Evolutionary conservation across 345 rosid genomes (phyloP).

Genomic region (Aquilaria malaccensis): DNA sequence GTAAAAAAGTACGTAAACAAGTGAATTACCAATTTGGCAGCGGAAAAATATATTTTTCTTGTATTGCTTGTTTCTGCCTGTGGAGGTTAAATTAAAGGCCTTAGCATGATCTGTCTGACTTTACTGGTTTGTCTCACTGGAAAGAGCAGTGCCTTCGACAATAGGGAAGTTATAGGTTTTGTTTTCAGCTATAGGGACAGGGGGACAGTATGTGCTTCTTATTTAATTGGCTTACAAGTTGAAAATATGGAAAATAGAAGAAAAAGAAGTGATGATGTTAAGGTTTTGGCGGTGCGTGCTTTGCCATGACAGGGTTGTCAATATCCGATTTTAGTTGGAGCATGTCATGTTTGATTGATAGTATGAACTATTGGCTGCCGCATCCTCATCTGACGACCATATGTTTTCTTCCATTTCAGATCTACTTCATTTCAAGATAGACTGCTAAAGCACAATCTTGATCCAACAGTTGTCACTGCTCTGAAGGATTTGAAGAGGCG

Average conservation of each 20-base stretch:
- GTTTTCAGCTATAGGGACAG: not conserved
- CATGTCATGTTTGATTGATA: not conserved
- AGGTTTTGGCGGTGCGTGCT: too few relatives aligned
- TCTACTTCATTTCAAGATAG: slow-evolving; percentile 73
- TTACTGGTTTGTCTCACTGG: not conserved
- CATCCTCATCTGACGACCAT: too few relatives aligned
- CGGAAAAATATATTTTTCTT: too few relatives aligned
- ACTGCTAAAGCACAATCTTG: slow-evolving; percentile 80
- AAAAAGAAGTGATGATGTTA: too few relatives aligned
- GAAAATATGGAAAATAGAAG: not conserved
- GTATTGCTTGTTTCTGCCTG: too few relatives aligned
- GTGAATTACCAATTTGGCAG: too few relatives aligned
- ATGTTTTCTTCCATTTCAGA: slow-evolving; percentile 27
- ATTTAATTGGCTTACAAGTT: not conserved
- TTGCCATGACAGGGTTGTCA: not conserved
- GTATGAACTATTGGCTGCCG: not conserved
- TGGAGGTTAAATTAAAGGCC: too few relatives aligned
- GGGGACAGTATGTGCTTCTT: too few relatives aligned
- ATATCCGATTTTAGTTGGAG: not conserved
- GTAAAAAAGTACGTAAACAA: too few relatives aligned
- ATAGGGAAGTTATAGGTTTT: not conserved
- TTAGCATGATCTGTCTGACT: not conserved
- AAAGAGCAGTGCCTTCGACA: not conserved
- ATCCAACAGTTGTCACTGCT: slow-evolving; percentile 81
- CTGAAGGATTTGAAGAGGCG: slow-evolving; percentile 72